Evolutionary conservation across 2,329 filamentous ascomycete species (phyloP), one percentile per base, ranked within the genome.

Genomic region (Gremmenia infestans): DNA sequence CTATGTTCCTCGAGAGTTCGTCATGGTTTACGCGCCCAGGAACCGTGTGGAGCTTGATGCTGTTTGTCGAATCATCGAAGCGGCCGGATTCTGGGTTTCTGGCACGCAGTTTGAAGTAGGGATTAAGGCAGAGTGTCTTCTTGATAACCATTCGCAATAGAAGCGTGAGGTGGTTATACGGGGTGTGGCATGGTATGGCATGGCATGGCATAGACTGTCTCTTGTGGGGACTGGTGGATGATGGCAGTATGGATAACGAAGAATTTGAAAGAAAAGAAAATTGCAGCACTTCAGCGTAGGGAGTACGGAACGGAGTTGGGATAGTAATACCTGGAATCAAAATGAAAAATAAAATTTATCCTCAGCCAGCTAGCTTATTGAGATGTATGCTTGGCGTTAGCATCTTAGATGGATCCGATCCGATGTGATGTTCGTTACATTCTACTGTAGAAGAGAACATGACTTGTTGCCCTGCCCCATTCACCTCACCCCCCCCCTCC

Each of bases 1-100:
- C 67, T 88, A 88, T 50, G 84, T 94, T 54, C 88, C 89, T 0
- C 74, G 78, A 3, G 86, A 87, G 43, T 95, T 95, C 70, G 76
- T 90, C 55, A 85, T 95, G 83, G 77, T 95, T 4, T 96, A 96
- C 72, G 88, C 90, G 17, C 90, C 91, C 2, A 75, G 88, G 65
- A 78, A 85, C 60, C 78, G 83, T 56, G 77, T 79, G 25, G 89
- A 96, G 69, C 71, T 94, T 25, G 77, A 81, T 52, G 78, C 83
- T 50, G 80, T 92, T 4, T 80, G 82, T 69, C 75, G 77, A 61
- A 88, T 95, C 62, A 83, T 94, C 54, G 81, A 84, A 62, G 89
- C 89, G 3, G 87, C 86, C 4, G 82, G 86, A 22, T 93, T 87
- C 83, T 91, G 80, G 77, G 78, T 81, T 7, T 62, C 52, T 39